Conservation (phyloP, 495 filamentous ascomycete species). For the Hypoxylon lenormandii region DNA sequence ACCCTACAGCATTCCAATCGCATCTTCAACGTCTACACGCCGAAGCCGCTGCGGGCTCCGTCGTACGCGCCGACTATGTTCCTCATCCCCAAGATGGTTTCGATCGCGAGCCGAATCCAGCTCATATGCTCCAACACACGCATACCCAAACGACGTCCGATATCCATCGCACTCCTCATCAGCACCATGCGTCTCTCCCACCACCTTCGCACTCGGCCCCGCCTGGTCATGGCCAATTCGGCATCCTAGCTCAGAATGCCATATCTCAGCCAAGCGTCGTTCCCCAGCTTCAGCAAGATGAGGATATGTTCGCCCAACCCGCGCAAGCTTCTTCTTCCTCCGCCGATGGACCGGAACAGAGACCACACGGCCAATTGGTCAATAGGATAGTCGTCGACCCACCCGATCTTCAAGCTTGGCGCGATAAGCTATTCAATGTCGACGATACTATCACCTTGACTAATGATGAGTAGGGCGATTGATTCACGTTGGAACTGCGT, state of each 20-base stretch:
- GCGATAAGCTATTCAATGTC: conserved; percentile 79
- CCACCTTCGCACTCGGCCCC: conserved; percentile 52
- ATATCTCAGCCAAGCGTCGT: conserved; percentile 53
- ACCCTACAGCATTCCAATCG: conserved; percentile 52
- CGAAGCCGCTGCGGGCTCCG: conserved; percentile 50
- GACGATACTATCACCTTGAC: conserved; percentile 78
- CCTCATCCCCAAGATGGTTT: conserved; percentile 49
- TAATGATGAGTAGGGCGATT: conserved; percentile 76
- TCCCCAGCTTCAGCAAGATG: conserved; percentile 56
- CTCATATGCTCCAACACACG: conserved; percentile 46
- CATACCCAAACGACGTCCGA: conserved; percentile 48
- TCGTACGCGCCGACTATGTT: conserved; percentile 56
- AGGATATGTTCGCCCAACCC: conserved; percentile 43
- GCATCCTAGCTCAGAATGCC: conserved; percentile 57
- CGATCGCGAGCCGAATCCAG: conserved; percentile 43
- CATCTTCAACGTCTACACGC: conserved; percentile 56
- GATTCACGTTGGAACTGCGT: conserved; percentile 20
- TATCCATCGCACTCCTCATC: conserved; percentile 52
- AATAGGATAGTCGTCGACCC: conserved; percentile 73
- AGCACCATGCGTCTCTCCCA: conserved; percentile 48
- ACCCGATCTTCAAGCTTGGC: conserved; percentile 77
- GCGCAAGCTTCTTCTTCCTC: conserved; percentile 40
- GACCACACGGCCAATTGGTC: conserved; percentile 66
- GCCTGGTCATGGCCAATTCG: conserved; percentile 54
- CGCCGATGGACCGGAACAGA: conserved; percentile 53